phyloP scores from a whole-genome alignment of 2,329 filamentous ascomycete genomes.

The Calonectria naviculata region DNA sequence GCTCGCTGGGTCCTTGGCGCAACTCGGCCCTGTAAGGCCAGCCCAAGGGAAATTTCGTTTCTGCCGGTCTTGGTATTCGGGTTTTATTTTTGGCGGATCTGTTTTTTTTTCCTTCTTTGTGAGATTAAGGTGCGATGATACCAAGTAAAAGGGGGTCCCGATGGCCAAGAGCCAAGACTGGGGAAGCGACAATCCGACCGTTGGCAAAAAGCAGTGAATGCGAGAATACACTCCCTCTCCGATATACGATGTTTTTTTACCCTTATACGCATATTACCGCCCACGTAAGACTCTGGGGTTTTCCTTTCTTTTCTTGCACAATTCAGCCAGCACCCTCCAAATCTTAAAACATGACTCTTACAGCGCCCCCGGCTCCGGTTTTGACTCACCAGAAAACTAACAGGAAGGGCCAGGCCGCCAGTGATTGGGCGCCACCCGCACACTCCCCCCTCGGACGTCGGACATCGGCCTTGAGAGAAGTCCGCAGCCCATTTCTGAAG shows the following conservation, averaged over 20 bases:
- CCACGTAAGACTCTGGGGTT: too few relatives aligned
- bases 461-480: slow-evolving; percentile 43
- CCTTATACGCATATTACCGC: not conserved
- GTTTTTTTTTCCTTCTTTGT: not conserved
- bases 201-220: not conserved
- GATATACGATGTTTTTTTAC: not conserved
- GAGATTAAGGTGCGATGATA: not conserved
- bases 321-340: not conserved
- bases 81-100: too few relatives aligned
- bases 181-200: not conserved
- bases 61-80: too few relatives aligned
- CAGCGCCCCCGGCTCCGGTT: not conserved
- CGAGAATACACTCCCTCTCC: not conserved
- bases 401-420: too few relatives aligned
- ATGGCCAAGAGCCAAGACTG: not conserved
- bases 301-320: too few relatives aligned
- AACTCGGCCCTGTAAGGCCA: too few relatives aligned
- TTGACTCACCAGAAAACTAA: not conserved
- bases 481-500: slow-evolving; percentile 27
- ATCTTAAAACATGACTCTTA: slow-evolving; percentile 13
- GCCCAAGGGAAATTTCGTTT: too few relatives aligned
- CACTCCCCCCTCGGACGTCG: slow-evolving; percentile 29
- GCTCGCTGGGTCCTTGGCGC: too few relatives aligned
- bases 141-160: not conserved
- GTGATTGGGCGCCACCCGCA: slow-evolving; percentile 26